A percentile compares a stretch with the other conserved stretches of the same genome.
These are phyloP conservation scores for Hymenochaete sp. DNA, from an alignment of 1,284 basidiomycete species.

Conservation along the genomic window DNA sequence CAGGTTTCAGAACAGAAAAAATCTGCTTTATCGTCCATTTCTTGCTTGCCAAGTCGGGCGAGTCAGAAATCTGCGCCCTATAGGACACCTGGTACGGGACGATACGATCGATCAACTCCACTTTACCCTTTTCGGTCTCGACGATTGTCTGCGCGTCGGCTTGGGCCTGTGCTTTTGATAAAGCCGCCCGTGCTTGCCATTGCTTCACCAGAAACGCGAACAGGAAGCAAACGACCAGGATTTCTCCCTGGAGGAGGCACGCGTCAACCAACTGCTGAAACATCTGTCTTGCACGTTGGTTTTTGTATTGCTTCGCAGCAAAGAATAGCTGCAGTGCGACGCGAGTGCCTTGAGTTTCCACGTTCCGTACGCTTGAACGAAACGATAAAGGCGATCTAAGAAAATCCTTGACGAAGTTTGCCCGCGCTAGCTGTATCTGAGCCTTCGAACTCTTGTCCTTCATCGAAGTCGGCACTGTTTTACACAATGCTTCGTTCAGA, in stretches of 20 bases:
- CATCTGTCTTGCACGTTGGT: conserved; percentile 47
- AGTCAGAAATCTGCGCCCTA: neutral
- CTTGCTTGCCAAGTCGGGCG: conserved; percentile 1
- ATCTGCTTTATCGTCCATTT: conserved; percentile 1
- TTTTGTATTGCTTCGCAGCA: conserved; percentile 45
- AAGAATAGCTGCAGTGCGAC: conserved; percentile 46
- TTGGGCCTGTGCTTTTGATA: neutral
- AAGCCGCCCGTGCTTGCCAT: conserved; percentile 36
- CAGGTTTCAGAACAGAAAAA: neutral
- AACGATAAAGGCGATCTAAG: conserved; percentile 18
- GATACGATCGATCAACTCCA: neutral
- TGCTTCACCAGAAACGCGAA: conserved; percentile 60
- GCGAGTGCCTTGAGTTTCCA: conserved; percentile 32
- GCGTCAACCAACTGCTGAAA: conserved; percentile 52
- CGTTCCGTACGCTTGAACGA: conserved; percentile 23
- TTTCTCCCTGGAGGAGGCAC: conserved; percentile 66
- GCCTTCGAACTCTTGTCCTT: conserved; percentile 3
- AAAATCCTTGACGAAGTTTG: conserved; percentile 14
- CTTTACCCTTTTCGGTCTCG: neutral
- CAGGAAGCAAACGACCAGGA: conserved; percentile 59
- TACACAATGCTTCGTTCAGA: conserved; percentile 3
- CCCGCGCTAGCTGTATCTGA: conserved; percentile 7
- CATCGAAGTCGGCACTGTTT: neutral
- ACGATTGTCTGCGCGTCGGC: neutral
- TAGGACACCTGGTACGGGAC: neutral